These are phyloP conservation scores for Kickxella alabastrina DNA, from an alignment of 192 early-diverging fungal genomes.

Conservation along the genomic window DNA sequence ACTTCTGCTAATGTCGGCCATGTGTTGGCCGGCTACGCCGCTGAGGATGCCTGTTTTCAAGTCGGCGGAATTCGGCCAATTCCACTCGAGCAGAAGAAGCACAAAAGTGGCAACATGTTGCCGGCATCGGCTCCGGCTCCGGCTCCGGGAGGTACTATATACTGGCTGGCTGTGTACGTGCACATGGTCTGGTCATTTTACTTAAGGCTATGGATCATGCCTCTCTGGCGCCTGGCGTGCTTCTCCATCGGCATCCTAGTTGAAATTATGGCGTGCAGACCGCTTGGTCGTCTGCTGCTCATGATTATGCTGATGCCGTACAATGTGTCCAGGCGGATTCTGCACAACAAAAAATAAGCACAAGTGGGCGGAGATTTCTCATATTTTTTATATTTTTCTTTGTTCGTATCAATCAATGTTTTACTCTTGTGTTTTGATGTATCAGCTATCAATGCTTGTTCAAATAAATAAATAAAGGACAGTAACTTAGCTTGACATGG, in stretches of 20 bases:
- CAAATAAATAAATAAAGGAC: too few species aligned
- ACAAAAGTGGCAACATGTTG: too few species aligned
- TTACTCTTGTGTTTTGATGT: too few species aligned
- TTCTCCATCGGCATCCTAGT: constrained; percentile 10
- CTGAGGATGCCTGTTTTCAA: too few species aligned
- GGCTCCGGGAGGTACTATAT: constrained; percentile 1
- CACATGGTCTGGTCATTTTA: constrained; percentile 44
- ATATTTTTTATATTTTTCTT: not conserved
- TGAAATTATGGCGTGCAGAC: constrained; percentile 8
- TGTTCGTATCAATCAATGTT: too few species aligned
- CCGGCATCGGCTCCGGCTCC: too few species aligned
- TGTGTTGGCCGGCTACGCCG: too few species aligned
- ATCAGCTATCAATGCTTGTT: too few species aligned
- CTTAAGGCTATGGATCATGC: constrained; percentile 19
- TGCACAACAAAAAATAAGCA: not conserved
- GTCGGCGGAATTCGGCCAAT: too few species aligned
- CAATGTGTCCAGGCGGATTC: not conserved
- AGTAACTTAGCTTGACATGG: too few species aligned
- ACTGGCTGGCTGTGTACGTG: constrained; percentile 35
- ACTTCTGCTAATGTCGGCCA: too few species aligned
- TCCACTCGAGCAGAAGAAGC: too few species aligned
- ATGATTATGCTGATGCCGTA: constrained; percentile 2
- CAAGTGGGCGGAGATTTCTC: not conserved
- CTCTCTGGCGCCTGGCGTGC: constrained; percentile 12
- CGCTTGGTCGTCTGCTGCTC: constrained; percentile 14